Evolutionary conservation across 495 filamentous ascomycete genomes (phyloP).

Genomic region (Bombardia bombarda): DNA sequence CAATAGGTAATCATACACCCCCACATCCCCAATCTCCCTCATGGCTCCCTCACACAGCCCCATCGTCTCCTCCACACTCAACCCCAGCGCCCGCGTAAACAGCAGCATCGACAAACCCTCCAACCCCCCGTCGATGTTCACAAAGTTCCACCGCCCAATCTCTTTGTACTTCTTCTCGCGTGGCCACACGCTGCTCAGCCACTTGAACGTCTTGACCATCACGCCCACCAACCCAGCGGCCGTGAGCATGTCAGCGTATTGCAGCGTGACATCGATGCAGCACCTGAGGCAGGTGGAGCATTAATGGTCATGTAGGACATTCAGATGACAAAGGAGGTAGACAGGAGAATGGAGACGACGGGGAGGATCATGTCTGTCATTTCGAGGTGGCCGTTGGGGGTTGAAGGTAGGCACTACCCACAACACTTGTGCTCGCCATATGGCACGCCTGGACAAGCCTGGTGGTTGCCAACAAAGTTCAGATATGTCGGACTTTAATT

Average conservation of each 20-base stretch:
- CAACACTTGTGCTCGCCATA: neutral
- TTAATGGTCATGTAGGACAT: neutral
- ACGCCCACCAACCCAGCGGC: conserved; percentile 3
- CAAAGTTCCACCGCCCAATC: conserved; percentile 3
- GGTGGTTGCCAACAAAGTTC: no score
- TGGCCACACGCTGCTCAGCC: conserved; percentile 2
- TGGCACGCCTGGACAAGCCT: neutral
- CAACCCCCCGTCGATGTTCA: neutral
- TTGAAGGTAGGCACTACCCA: neutral
- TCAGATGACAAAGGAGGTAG: neutral
- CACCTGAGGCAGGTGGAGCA: neutral
- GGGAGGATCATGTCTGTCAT: neutral
- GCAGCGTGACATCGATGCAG: neutral
- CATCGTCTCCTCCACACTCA: conserved; percentile 3
- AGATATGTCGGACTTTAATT: no score
- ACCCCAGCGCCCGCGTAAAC: conserved; percentile 2
- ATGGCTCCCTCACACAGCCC: neutral
- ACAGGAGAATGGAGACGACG: neutral
- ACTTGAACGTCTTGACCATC: conserved; percentile 4
- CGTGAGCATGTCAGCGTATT: neutral
- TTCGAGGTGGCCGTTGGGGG: neutral
- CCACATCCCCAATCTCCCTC: conserved; percentile 1
- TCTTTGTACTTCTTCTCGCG: conserved; percentile 3
- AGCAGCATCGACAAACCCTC: neutral
- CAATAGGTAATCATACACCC: conserved; percentile 2